phyloP scores from a whole-genome alignment of 1,284 basidiomycete genomes.

The Abortiporus biennis region DNA sequence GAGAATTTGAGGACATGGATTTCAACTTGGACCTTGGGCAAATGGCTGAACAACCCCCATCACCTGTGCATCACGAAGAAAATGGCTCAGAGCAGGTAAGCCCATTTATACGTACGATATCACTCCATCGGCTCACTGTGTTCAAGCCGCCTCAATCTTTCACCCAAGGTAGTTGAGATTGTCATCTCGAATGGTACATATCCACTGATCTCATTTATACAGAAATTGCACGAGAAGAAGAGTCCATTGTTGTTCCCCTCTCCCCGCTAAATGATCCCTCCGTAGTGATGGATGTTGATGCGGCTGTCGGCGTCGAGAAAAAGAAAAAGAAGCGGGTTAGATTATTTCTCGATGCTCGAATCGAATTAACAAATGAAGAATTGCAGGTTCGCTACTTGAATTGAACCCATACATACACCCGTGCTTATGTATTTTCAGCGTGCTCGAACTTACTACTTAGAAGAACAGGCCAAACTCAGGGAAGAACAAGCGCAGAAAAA shows the following conservation, averaged over 20 bases:
- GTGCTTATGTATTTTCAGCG: conserved; percentile 23
- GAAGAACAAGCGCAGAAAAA: conserved; percentile 46
- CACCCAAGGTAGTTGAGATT: too few species aligned
- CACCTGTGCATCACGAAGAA: too few species aligned
- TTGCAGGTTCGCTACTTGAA: conserved; percentile 45
- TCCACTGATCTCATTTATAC: too few species aligned
- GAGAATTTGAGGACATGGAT: not conserved
- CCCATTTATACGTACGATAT: too few species aligned
- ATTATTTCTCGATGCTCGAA: conserved; percentile 52
- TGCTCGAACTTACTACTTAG: conserved; percentile 60
- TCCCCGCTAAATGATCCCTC: conserved; percentile 14
- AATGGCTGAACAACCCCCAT: too few species aligned
- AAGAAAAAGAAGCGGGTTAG: conserved; percentile 30
- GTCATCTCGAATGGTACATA: too few species aligned
- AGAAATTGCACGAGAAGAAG: too few species aligned
- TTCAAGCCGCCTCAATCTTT: too few species aligned
- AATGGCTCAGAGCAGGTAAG: too few species aligned
- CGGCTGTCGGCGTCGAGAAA: conserved; percentile 32
- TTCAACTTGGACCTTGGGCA: not conserved
- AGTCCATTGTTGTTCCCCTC: conserved; percentile 20
- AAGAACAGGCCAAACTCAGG: conserved; percentile 50
- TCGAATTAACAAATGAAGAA: conserved; percentile 74
- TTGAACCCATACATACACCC: not conserved
- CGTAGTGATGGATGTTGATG: not conserved
- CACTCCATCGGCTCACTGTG: too few species aligned